Conservation (phyloP, 306 rosid genomes). For the Prosopis cineraria region DNA sequence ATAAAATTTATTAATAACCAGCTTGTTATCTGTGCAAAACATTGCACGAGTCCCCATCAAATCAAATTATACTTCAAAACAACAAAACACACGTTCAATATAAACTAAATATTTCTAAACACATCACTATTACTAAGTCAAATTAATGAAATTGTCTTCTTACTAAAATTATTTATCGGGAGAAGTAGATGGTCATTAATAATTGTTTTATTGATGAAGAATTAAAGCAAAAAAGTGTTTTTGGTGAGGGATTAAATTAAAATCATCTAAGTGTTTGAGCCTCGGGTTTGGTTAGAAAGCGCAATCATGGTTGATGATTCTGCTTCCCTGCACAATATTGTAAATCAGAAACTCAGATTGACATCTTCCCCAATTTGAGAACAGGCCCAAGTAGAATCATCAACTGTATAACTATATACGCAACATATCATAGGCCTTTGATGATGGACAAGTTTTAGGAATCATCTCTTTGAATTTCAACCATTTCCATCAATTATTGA, state of each 20-base stretch:
- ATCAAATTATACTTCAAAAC: neutral
- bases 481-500: constrained; percentile 24
- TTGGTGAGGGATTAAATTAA: neutral
- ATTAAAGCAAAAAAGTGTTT: neutral
- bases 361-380: neutral
- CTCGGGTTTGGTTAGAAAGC: constrained; percentile 23
- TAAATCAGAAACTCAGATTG: neutral
- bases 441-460: neutral
- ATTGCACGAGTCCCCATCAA: too few species aligned
- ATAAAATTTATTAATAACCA: neutral
- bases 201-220: neutral
- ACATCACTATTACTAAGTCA: neutral
- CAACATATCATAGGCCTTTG: neutral
- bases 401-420: neutral
- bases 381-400: neutral
- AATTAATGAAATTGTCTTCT: neutral
- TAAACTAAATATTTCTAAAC: neutral
- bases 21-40: neutral
- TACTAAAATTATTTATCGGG: neutral
- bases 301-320: neutral
- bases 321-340: neutral
- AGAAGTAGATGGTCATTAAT: neutral
- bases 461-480: constrained; percentile 27
- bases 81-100: neutral
- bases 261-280: neutral